phyloP scores from a whole-genome alignment of 108 stramenopile genomes.

The Nannochloropsis salina region DNA sequence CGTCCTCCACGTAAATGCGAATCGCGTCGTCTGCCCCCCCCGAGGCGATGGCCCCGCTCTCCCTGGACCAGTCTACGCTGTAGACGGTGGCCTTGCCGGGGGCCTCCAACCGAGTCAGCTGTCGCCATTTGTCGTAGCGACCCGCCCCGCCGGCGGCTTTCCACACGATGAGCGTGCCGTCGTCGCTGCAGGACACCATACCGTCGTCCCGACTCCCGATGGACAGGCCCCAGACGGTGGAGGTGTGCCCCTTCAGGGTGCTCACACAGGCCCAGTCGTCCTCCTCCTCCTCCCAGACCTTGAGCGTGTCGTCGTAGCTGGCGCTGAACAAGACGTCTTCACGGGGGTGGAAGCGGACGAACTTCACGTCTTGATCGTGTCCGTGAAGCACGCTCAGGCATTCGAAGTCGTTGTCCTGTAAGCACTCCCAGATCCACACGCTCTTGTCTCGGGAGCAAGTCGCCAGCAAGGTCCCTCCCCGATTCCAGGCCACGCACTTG shows the following conservation, averaged over 20 bases:
- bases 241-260: slow-evolving; percentile 63
- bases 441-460: slow-evolving; percentile 94
- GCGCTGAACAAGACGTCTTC: slow-evolving; percentile 69
- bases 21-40: slow-evolving; percentile 77
- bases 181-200: slow-evolving; percentile 48
- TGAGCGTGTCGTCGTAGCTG: slow-evolving; percentile 84
- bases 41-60: slow-evolving; percentile 60
- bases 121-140: slow-evolving; percentile 62
- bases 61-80: slow-evolving; percentile 70
- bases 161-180: slow-evolving; percentile 50
- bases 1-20: slow-evolving; percentile 66
- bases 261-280: slow-evolving; percentile 91
- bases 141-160: slow-evolving; percentile 34
- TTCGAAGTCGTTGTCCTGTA: slow-evolving; percentile 69
- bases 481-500: slow-evolving; percentile 80
- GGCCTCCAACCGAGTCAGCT: not conserved
- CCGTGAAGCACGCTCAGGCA: slow-evolving; percentile 84
- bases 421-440: slow-evolving; percentile 95
- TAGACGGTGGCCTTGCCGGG: slow-evolving; percentile 54
- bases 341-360: slow-evolving; percentile 70
- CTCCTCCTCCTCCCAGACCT: slow-evolving; percentile 81
- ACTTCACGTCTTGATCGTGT: slow-evolving; percentile 93
- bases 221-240: slow-evolving; percentile 80
- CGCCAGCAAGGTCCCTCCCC: slow-evolving; percentile 75
- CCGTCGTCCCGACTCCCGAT: slow-evolving; percentile 57